A percentile compares a stretch with the other conserved stretches of the same genome.
phyloP scores from a whole-genome alignment of 495 filamentous ascomycete species.

The Xylaria curta region DNA sequence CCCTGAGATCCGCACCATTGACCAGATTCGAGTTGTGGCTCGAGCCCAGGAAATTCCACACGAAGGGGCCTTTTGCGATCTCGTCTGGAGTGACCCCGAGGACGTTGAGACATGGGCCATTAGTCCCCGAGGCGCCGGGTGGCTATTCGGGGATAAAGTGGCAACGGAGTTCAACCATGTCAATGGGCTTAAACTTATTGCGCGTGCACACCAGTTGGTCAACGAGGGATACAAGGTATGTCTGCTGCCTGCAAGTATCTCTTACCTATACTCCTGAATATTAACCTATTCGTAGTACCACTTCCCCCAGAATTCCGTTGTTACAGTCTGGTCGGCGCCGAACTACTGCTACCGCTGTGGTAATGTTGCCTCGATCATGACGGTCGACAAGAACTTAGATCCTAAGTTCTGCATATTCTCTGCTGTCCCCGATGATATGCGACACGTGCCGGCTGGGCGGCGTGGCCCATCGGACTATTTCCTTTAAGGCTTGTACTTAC shows the following conservation, averaged over 20 bases:
- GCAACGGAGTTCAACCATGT: constrained; percentile 99
- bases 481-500: constrained; percentile 62
- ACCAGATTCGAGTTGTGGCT: constrained; percentile 97
- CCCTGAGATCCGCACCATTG: constrained; percentile 93
- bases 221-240: constrained; percentile 95
- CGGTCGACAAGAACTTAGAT: constrained; percentile 80
- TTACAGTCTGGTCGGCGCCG: constrained; percentile 98
- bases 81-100: constrained; percentile 98
- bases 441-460: constrained; percentile 82
- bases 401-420: constrained; percentile 94
- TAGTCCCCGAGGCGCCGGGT: constrained; percentile 91
- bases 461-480: constrained; percentile 93
- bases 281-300: constrained; percentile 69
- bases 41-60: constrained; percentile 97
- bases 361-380: constrained; percentile 97
- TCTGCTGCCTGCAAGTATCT: neutral
- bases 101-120: constrained; percentile 99
- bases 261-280: neutral
- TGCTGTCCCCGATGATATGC: constrained; percentile 89
- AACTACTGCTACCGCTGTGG: constrained; percentile 99
- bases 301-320: constrained; percentile 92
- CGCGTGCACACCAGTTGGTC: constrained; percentile 93
- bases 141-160: constrained; percentile 97
- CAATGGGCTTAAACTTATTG: constrained; percentile 92
- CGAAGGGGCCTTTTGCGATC: constrained; percentile 96